Base-by-base conservation (phyloP, 208 protist species). In the Acanthamoeba castellanii region DNA sequence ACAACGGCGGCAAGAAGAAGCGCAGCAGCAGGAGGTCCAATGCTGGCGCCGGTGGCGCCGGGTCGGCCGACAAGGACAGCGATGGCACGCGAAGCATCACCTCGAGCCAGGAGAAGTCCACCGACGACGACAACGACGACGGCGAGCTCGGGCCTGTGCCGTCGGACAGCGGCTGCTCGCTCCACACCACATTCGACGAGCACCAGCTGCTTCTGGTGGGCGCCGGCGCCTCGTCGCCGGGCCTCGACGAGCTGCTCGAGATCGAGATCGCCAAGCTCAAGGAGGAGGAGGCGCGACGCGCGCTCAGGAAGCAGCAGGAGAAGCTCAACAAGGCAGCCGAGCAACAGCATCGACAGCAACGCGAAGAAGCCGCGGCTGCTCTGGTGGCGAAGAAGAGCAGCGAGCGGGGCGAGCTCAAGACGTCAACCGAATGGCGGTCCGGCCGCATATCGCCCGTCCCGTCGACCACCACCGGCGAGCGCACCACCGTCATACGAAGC, bases 51-150 rank as follows among this genome's bases (percentile, higher is more conserved):
- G 20, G 16, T 11, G 42, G 22, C 32, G 14, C 6, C 74, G 74
- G 20, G 13, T n/a, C 22, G 66, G 30, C n/a, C 66, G 66, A 34
- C 13, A 34, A 16, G 11, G 66, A 74, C 66, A 27, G n/a, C 66
- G 18, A 16, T 1, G 34, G 37, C 37, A 50, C 74, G 74, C 74
- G 74, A 27, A 84, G 74, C 74, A 84, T 84, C 34, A 84, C 13
- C n/a, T 84, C 74, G 42, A 84, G 74, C n/a, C 74, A 84, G 74
- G 74, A 84, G 27, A 84, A 84, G 45, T 55, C 74, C 32, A 52
- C 30, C 42, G 74, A 84, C 22, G 74, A 84, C 22, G 74, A 55
- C 8, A 18, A 18, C 30, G 74, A 34, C 42, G 47, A 34, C 42
- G 30, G 42, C 74, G 74, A 84, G n/a, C 11, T 84, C 16, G 68